A percentile compares a stretch with the other conserved stretches of the same genome.
Evolutionary conservation across 345 rosid species (phyloP).

Genomic region (Aquilaria malaccensis): DNA sequence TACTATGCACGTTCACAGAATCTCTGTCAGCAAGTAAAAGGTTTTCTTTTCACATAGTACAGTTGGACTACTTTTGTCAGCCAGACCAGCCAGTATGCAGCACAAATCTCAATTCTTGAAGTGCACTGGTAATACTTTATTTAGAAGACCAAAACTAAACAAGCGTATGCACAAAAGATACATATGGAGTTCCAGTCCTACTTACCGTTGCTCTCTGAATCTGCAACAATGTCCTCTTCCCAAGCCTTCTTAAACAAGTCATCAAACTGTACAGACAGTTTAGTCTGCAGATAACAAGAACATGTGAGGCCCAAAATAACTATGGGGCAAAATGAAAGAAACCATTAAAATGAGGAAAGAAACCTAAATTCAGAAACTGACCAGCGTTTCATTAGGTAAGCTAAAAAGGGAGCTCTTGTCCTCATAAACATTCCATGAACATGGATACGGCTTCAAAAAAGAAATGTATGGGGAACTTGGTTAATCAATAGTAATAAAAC

Average conservation of each 20-base stretch:
- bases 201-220: constrained; percentile 55
- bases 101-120: too few species aligned
- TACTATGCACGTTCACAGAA: too few species aligned
- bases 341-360: constrained; percentile 5
- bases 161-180: constrained; percentile 3
- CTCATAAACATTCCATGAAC: constrained; percentile 61
- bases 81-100: too few species aligned
- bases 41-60: too few species aligned
- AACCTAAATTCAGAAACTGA: constrained; percentile 28
- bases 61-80: too few species aligned
- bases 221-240: constrained; percentile 65
- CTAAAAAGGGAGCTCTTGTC: constrained; percentile 37
- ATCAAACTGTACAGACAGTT: constrained; percentile 81
- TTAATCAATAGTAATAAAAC: constrained; percentile 3
- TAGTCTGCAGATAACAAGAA: constrained; percentile 42
- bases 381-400: constrained; percentile 52
- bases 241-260: constrained; percentile 84
- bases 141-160: constrained; percentile 1
- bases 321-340: neutral
- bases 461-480: constrained; percentile 11
- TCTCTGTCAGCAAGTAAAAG: too few species aligned
- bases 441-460: constrained; percentile 54
- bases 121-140: too few species aligned
- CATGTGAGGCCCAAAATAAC: neutral
- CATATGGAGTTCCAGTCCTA: constrained; percentile 9